A percentile compares a stretch with the other conserved stretches of the same genome.
Conservation (phyloP, 116 monocot species). For the Cymodocea nodosa region DNA sequence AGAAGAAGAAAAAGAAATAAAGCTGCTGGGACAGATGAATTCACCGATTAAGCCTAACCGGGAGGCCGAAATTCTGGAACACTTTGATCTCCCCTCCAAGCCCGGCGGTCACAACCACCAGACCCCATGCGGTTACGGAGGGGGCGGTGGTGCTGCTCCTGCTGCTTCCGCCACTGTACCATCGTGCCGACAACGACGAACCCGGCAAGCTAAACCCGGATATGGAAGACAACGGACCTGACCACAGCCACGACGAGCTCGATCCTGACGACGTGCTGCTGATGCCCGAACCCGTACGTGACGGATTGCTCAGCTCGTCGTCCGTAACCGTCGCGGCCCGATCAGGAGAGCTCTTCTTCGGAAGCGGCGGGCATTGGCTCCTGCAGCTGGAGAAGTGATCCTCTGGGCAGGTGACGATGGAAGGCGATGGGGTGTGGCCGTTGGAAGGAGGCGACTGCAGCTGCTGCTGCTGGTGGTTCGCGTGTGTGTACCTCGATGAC, state of each 20-base stretch:
- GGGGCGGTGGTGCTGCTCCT: constrained; percentile 8
- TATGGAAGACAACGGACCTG: constrained; percentile 19
- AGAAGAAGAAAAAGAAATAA: background rate
- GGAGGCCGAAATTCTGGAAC: constrained; percentile 86
- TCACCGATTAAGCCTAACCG: constrained; percentile 45
- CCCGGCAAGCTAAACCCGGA: constrained; percentile 16
- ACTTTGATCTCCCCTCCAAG: constrained; percentile 63
- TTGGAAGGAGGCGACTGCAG: constrained; percentile 4
- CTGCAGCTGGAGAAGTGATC: constrained; percentile 25
- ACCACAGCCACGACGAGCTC: constrained; percentile 20
- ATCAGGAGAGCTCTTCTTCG: constrained; percentile 11
- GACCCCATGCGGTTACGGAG: constrained; percentile 58
- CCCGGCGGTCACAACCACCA: constrained; percentile 72
- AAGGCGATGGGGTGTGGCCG: constrained; percentile 6
- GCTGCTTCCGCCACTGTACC: constrained; percentile 22
- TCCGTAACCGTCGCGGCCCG: constrained; percentile 1
- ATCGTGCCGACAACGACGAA: constrained; percentile 20
- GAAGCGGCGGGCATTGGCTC: constrained; percentile 17
- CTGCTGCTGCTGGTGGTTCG: background rate
- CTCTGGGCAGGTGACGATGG: constrained; percentile 9
- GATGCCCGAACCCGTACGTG: constrained; percentile 8
- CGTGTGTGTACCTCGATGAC: constrained; percentile 7
- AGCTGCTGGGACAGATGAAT: background rate
- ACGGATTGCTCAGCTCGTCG: constrained; percentile 11
- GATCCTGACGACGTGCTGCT: constrained; percentile 21